Base-by-base conservation (phyloP, 805 yeast species). In the Clavispora phyllophila region DNA sequence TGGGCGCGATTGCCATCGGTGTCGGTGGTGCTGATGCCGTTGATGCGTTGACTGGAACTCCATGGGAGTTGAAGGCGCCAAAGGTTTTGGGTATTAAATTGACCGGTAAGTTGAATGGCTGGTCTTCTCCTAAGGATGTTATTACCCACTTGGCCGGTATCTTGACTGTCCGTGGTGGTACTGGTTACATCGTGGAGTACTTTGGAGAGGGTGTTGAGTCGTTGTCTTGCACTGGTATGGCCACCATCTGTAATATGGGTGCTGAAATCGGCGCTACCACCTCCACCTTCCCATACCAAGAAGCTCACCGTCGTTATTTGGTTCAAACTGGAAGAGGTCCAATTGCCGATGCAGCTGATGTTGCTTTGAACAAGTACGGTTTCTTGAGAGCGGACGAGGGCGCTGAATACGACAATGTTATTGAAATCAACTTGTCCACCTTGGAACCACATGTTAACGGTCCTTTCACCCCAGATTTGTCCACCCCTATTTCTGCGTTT, bases 1-100 rank as follows among this genome's bases (percentile, higher is more conserved):
- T 93, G 49, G 99, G 99, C 63, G 96, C 96, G 53, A 83, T 91
- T 53, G 98, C 99, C 57, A 93, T 93, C 63, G 99, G 99, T 71
- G 99, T 93, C 32, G 99, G 99, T 70, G 99, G 99, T 75, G 99
- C 99, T 43, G 99, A 93, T 70, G 99, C 99, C 32, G 99, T 93
- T 43, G 99, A 93, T 67, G 99, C 93, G 40, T 72, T 93, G 61
- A 89, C 98, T 35, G 96, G 93, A 52, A 84, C 93, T 24, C 97
- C 99, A 44, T 93, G 99, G 99, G 99, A 93, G 72, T 79, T 93
- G 66, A 90, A 90, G 74, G 98, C 98, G 42, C 99, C 99, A 55
- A 87, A 87, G 70, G 73, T 89, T 34, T 72, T 93, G 51, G 99
- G 99, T 68, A 96, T 93, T 56, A 85, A 88, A 68, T 79, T 93